A percentile compares a stretch with the other conserved stretches of the same genome.
phyloP scores from a whole-genome alignment of 2,329 filamentous ascomycete species.

The Fusarium drepaniforme region DNA sequence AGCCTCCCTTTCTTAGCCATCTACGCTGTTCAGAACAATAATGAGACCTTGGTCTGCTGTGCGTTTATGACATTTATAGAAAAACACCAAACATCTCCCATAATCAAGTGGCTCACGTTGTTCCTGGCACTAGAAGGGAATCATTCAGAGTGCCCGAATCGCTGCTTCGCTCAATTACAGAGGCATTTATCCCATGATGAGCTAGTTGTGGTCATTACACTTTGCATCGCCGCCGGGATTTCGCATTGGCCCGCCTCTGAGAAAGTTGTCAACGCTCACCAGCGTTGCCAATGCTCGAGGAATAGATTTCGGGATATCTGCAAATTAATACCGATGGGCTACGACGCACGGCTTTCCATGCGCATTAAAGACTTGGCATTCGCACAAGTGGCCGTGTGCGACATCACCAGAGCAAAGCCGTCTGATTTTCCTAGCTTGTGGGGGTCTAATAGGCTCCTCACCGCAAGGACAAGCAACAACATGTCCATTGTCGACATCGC shows the following conservation, averaged over 20 bases:
- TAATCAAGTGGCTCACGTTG: neutral
- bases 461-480: neutral
- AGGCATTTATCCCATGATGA: neutral
- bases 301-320: neutral
- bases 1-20: neutral
- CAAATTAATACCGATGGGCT: neutral
- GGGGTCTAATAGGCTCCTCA: neutral
- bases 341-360: neutral
- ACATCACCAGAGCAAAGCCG: neutral
- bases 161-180: neutral
- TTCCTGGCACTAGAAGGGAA: neutral
- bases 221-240: neutral
- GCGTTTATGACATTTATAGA: neutral
- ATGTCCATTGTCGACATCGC: neutral
- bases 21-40: neutral
- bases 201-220: fast-evolving
- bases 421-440: no score
- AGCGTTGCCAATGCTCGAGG: neutral
- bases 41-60: neutral
- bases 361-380: neutral
- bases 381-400: neutral
- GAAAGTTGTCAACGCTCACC: fast-evolving
- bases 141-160: neutral
- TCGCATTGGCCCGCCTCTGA: neutral
- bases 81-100: neutral